Conservation (phyloP, 78 protist species). For the Dictyostelium firmibasis region DNA sequence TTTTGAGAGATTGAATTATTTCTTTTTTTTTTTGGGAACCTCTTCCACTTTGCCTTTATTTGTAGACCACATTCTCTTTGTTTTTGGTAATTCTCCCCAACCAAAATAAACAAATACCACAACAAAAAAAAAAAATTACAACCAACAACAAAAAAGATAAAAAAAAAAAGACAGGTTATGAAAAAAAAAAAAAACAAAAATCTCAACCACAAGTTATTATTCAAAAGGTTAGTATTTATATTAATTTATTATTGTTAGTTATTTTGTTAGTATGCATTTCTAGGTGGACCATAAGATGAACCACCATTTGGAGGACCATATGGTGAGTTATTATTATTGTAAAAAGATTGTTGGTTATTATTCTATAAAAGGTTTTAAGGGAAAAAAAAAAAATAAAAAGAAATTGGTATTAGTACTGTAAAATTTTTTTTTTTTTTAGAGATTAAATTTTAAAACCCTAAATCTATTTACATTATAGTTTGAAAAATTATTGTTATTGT, state of each 20-base stretch:
- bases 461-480: background rate
- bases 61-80: too few relatives aligned
- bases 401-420: too few relatives aligned
- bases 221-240: background rate
- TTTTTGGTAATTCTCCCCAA: too few relatives aligned
- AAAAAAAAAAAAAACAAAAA: too few relatives aligned
- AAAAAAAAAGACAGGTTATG: too few relatives aligned
- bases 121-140: too few relatives aligned
- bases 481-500: background rate
- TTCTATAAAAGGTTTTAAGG: background rate
- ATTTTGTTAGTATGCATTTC: background rate
- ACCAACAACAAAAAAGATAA: too few relatives aligned
- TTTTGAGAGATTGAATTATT: too few relatives aligned
- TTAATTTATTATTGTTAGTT: background rate
- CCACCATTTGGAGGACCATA: constrained; percentile 25
- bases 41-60: too few relatives aligned
- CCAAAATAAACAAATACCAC: too few relatives aligned
- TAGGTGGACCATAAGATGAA: background rate
- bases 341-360: background rate
- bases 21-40: too few relatives aligned
- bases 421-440: background rate
- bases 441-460: background rate
- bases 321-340: constrained; percentile 6
- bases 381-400: too few relatives aligned
- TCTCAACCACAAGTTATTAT: background rate